phyloP scores from a whole-genome alignment of 768 basidiomycete species.

The Mrakia gelida region DNA sequence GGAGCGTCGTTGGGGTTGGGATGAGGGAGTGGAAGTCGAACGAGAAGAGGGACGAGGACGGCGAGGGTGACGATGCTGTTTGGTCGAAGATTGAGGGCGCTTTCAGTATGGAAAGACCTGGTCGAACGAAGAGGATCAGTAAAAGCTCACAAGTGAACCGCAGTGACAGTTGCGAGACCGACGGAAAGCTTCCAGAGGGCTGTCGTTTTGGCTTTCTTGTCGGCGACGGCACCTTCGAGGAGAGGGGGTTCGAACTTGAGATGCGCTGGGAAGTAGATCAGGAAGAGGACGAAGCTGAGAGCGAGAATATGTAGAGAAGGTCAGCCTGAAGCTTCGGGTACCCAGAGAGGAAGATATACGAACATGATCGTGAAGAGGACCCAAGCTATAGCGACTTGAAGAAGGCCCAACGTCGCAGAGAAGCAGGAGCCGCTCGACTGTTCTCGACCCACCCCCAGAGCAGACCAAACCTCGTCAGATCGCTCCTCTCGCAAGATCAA shows the following conservation, averaged over 20 bases:
- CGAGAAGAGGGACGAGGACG: slow-evolving; percentile 7
- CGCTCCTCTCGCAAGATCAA: not conserved
- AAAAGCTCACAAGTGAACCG: not conserved
- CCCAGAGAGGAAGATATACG: slow-evolving; percentile 41
- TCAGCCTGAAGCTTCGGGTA: too few relatives aligned
- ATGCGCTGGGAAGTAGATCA: slow-evolving; percentile 83
- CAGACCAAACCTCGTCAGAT: not conserved
- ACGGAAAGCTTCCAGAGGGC: not conserved
- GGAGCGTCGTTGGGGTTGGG: slow-evolving; percentile 18
- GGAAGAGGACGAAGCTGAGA: slow-evolving; percentile 77
- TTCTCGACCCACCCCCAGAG: too few relatives aligned
- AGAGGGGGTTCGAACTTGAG: slow-evolving; percentile 56
- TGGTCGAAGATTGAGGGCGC: too few relatives aligned
- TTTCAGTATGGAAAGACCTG: too few relatives aligned
- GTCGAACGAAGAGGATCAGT: not conserved
- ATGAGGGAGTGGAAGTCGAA: not conserved
- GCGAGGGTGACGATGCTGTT: slow-evolving; percentile 8
- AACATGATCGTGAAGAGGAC: slow-evolving; percentile 76
- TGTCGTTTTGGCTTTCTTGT: not conserved
- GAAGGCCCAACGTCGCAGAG: slow-evolving; percentile 72
- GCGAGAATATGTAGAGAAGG: not conserved
- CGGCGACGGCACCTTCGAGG: not conserved
- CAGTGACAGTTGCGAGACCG: not conserved
- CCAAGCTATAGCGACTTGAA: slow-evolving; percentile 82
- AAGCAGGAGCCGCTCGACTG: slow-evolving; percentile 69